Percentiles rank a stretch among this genome's conserved stretches.
These are phyloP conservation scores for Neocallimastix lanati DNA, from an alignment of 192 early-diverging fungal genomes.

Conservation along the genomic window DNA sequence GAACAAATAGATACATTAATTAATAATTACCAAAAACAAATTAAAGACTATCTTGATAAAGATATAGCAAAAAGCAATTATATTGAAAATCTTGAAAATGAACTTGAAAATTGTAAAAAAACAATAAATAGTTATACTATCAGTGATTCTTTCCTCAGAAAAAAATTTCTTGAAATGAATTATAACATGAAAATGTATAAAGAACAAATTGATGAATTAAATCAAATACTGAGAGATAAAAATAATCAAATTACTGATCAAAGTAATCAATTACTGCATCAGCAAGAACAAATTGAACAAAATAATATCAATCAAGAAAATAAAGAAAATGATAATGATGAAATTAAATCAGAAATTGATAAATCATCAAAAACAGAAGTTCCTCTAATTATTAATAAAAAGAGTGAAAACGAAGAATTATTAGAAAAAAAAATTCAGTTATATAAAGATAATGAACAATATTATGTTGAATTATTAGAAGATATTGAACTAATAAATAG, in stretches of 20 bases:
- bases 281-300: neutral
- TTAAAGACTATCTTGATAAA: neutral
- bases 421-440: neutral
- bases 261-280: neutral
- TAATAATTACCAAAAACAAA: neutral
- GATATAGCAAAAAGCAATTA: neutral
- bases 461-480: neutral
- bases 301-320: too few relatives aligned
- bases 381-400: too few relatives aligned
- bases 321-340: too few relatives aligned
- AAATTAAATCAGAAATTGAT: neutral
- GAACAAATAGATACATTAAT: neutral
- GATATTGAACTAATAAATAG: neutral
- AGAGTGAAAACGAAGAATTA: neutral
- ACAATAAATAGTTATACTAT: neutral
- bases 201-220: neutral
- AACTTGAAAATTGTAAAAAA: neutral
- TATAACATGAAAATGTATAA: neutral
- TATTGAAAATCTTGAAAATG: neutral
- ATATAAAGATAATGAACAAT: neutral
- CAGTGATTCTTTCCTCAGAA: neutral
- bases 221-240: neutral
- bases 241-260: neutral
- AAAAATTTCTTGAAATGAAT: neutral
- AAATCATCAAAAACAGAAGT: neutral